Percentiles rank a stretch among this genome's conserved stretches.
Evolutionary conservation across 2,329 filamentous ascomycete species (phyloP).

Genomic region (Aureobasidium namibiae): DNA sequence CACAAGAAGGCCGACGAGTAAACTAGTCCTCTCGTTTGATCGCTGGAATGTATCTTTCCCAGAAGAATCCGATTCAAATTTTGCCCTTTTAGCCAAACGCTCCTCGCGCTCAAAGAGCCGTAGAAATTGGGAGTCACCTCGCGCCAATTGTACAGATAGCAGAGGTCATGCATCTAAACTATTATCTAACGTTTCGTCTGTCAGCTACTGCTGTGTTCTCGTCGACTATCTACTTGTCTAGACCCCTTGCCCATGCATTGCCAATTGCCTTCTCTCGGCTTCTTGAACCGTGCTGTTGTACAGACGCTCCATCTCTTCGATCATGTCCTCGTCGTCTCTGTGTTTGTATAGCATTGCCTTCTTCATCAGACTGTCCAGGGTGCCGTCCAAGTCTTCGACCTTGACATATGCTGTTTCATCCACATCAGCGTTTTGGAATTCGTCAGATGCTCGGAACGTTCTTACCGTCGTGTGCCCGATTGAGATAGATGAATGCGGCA

Average conservation of each 20-base stretch:
- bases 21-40: conserved; percentile 2
- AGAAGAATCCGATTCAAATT: not conserved
- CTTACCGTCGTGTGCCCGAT: conserved; percentile 27
- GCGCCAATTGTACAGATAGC: conserved; percentile 13
- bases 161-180: conserved; percentile 5
- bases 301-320: conserved; percentile 15
- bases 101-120: conserved; percentile 3
- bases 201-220: not conserved
- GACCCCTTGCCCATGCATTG: not conserved
- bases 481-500: conserved; percentile 21
- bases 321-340: conserved; percentile 13
- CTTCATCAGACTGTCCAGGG: conserved; percentile 74
- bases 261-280: conserved; percentile 11
- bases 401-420: conserved; percentile 47
- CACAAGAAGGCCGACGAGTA: conserved; percentile 67
- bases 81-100: conserved; percentile 6
- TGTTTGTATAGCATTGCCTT: conserved; percentile 45
- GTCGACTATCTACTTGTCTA: not conserved
- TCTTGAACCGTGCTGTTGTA: conserved; percentile 13
- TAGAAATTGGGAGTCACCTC: conserved; percentile 10
- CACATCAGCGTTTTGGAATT: not conserved
- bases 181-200: conserved; percentile 11
- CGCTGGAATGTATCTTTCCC: not conserved
- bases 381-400: conserved; percentile 59
- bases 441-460: not conserved